Base-by-base conservation (phyloP, 2,329 filamentous ascomycete species). In the Myrmaecium sp. region DNA sequence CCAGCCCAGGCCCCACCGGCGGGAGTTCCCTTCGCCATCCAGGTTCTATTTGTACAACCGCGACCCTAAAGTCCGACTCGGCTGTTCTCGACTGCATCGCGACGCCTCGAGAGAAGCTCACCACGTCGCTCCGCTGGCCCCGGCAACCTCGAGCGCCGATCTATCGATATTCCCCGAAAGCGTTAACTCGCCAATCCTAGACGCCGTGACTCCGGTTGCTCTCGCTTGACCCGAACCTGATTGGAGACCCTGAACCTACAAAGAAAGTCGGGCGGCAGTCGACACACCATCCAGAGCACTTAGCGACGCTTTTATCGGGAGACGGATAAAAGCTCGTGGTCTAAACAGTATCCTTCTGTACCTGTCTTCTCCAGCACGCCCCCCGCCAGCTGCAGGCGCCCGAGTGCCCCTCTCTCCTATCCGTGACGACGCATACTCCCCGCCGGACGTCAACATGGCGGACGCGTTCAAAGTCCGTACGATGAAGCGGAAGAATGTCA, bases 401-500 rank as follows among this genome's bases (percentile, higher is more conserved):
- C 22, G 25, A 25, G 7, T 16, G 20, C 27, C 18, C 13, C 22
- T 10, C 13, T 22, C 26, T 3, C 14, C 21, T 17, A 3, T 31
- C 21, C 14, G 7, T 7, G 7, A n/a, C n/a, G n/a, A n/a, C n/a
- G n/a, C n/a, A n/a, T n/a, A 32, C 33, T n/a, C 20, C 8, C 7
- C n/a, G n/a, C 8, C 26, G 7, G 7, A 28, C 36, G 26, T 26
- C 36, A 38, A 33, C 39, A 72, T 72, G 64, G 60, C 64, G 36
- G 67, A 74, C 46, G 54, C 58, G 29, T 72, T 74, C 54, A 66
- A 71, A 50, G 60, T 66, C 30, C 62, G 68, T 49, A 91, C 89
- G 34, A 78, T 98, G 74, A 95, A 94, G 74, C 77, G 86, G 65
- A 94, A 95, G 70, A 98, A 98, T 52, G 78, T 92, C 55, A 95